Evolutionary conservation across 23 red algal species (phyloP).

Genomic region (Agarophyton chilense): DNA sequence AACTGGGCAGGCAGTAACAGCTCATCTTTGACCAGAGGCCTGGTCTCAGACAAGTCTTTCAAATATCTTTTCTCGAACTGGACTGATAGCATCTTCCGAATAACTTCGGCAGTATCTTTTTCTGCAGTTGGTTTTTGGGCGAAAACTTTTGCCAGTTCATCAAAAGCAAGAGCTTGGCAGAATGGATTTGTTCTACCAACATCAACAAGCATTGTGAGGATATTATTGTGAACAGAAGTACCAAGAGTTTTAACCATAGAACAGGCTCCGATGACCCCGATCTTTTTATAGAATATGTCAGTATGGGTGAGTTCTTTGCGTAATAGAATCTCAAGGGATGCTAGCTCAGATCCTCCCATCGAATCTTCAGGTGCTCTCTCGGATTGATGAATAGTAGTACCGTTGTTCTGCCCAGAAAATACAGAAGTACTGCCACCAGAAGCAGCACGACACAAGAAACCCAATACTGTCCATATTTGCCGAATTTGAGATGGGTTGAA

Average conservation of each 20-base stretch:
- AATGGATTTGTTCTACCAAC: constrained; percentile 35
- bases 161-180: constrained; percentile 60
- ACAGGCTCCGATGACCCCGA: constrained; percentile 70
- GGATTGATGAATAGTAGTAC: neutral
- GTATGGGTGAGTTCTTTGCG: constrained; percentile 71
- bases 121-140: neutral
- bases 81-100: constrained; percentile 42
- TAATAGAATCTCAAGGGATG: constrained; percentile 62
- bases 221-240: constrained; percentile 28
- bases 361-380: neutral
- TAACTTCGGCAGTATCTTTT: constrained; percentile 29
- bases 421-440: neutral
- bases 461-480: constrained; percentile 61
- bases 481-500: constrained; percentile 65
- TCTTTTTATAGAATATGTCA: constrained; percentile 55
- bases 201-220: constrained; percentile 49
- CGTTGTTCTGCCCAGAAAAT: neutral
- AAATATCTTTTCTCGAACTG: constrained; percentile 60
- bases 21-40: constrained; percentile 29
- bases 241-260: constrained; percentile 65
- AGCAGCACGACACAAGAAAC: constrained; percentile 39
- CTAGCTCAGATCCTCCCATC: constrained; percentile 40
- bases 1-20: constrained; percentile 29
- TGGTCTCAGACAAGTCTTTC: constrained; percentile 4
- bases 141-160: constrained; percentile 58